Base-by-base conservation (phyloP, 441 rosid genomes). In the Adansonia rubrostipa region DNA sequence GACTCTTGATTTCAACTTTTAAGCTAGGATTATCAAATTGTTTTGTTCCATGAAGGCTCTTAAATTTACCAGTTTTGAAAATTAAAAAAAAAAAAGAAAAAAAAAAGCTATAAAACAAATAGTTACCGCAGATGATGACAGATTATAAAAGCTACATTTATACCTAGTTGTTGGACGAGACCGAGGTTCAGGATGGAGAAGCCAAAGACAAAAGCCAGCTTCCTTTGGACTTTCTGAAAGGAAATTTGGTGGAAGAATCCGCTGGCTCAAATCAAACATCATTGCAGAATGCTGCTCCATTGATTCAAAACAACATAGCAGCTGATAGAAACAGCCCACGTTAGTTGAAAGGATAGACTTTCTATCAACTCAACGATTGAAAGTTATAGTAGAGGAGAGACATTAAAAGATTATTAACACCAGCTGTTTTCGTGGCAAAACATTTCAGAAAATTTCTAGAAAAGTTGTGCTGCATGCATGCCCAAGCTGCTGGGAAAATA, bases 161-260 rank as follows among this genome's bases (percentile, higher is more conserved):
- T 89, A 93, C 98, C 98, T 90, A 72, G 93, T 80, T 62, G 88
- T 81, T 80, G 98, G 98, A 78, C 98, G 93, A 80, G 90, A 90
- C 9, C 82, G 72, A 73, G 93, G 90, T 68, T 86, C 89, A 56
- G 98, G 98, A 80, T 92, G 95, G 77, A 93, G 91, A 81, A 93
- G 90, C 96, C 91, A 90, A 82, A 93, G 91, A 84, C 98, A 93
- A 84, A 90, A 92, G 75, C 96, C 98, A 80, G 96, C 93, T 87
- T 93, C 98, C 86, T 78, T 89, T 0, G 88, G 85, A 84, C 89
- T 86, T 85, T 84, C 90, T 54, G 92, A 88, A 77, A 93, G 92
- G 86, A 93, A 90, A 48, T 77, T 80, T 54, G 95, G 86, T 56
- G 96, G 95, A 71, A 93, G 92, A 82, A 92, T 88, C 83, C 98